Base-by-base conservation (phyloP, 1,284 basidiomycete genomes). In the Ceratobasidium sp. region DNA sequence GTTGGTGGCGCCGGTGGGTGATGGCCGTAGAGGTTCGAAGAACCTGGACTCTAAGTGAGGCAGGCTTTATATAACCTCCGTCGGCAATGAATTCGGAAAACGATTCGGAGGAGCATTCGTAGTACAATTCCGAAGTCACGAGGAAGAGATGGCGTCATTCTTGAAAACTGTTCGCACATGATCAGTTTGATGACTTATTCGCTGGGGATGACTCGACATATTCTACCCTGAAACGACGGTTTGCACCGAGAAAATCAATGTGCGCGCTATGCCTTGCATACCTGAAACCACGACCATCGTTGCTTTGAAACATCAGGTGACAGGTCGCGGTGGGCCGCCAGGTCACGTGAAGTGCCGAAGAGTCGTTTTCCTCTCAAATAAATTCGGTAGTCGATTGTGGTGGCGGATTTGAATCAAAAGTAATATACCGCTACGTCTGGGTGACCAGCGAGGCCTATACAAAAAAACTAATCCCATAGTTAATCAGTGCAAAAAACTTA, bases 11-110 rank as follows among this genome's bases (percentile, higher is more conserved):
- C 36, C 9, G 31, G 3, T 24, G 7, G 11, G 2, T 8, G n/a
- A 15, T 11, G 22, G 31, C 19, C 19, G 36, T 41, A 41, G 4
- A 41, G 36, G 36, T 41, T 19, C 50, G 50, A 51, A 51, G 50
- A 51, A 51, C 6, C 19, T 63, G 44, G 29, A 41, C 11, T 41
- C 11, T 41, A 11, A 11, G 36, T 63, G 60, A 44, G 36, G 41
- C 22, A 22, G 41, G 60, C 14, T 48, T 63, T 63, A 63, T 63
- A 63, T 45, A 47, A n/a, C 36, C 36, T 41, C 6, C 36, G 11
- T 41, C 36, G 36, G 36, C 60, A 19, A 29, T 29, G 33, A 22
- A 63, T 63, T 63, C 60, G 60, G 45, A 63, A 63, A 63, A 63
- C 60, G 24, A 63, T 63, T 63, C 60, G 44, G 60, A 47, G 27